phyloP scores from a whole-genome alignment of 768 basidiomycete genomes.

The Austroboletus festivus region DNA sequence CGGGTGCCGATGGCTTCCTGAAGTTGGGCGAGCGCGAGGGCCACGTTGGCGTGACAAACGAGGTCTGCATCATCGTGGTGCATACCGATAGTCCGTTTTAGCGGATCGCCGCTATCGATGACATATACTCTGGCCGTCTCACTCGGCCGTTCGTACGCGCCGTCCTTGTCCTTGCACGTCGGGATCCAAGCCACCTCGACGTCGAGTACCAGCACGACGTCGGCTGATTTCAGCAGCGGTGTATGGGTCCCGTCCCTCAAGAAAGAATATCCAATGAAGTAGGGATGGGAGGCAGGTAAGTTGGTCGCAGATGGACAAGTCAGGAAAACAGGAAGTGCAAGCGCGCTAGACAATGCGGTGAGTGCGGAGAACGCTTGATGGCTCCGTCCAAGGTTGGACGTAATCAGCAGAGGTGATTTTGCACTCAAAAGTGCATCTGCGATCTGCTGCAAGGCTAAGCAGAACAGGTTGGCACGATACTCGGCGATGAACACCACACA shows the following conservation, averaged over 20 bases:
- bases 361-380: conserved; percentile 45
- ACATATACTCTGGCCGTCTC: conserved; percentile 51
- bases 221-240: conserved; percentile 48
- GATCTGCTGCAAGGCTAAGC: conserved; percentile 38
- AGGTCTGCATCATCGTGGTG: conserved; percentile 55
- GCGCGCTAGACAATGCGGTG: conserved; percentile 42
- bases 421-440: conserved; percentile 48
- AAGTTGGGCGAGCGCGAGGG: conserved; percentile 50
- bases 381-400: conserved; percentile 60
- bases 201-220: conserved; percentile 65
- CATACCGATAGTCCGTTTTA: conserved; percentile 48
- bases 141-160: conserved; percentile 33
- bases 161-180: conserved; percentile 36
- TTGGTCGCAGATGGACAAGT: too few species aligned
- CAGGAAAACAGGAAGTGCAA: conserved; percentile 18
- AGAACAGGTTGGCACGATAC: too few species aligned
- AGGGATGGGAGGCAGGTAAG: too few species aligned
- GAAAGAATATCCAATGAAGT: conserved; percentile 45
- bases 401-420: conserved; percentile 58
- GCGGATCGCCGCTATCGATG: conserved; percentile 59
- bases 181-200: conserved; percentile 66
- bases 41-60: conserved; percentile 55
- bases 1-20: conserved; percentile 18
- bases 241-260: conserved; percentile 45
- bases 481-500: conserved; percentile 3